Evolutionary conservation across 2,329 filamentous ascomycete genomes (phyloP).

Genomic region (Penicillium sp.): DNA sequence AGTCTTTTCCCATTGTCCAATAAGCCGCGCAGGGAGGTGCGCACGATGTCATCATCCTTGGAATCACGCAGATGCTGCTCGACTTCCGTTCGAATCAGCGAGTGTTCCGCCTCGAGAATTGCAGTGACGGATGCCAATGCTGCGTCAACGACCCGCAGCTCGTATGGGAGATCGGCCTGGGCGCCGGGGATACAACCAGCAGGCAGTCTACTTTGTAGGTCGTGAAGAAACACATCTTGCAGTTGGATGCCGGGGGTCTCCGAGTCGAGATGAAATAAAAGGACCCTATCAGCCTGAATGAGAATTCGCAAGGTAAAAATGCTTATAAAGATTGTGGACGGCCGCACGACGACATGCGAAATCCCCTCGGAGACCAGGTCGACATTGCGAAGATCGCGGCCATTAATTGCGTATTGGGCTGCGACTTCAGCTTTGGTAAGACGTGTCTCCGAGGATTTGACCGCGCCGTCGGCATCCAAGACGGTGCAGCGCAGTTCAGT

Average conservation of each 20-base stretch:
- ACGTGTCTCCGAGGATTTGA: slow-evolving; percentile 1
- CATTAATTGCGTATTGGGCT: slow-evolving; percentile 21
- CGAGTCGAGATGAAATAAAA: slow-evolving; percentile 28
- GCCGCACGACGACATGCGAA: slow-evolving; percentile 36
- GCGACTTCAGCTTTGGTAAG: slow-evolving; percentile 21
- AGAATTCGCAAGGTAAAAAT: slow-evolving; percentile 39
- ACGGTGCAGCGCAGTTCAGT: slow-evolving; percentile 13
- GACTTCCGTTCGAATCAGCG: slow-evolving; percentile 21
- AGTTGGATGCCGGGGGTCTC: slow-evolving; percentile 14
- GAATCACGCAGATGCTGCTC: slow-evolving; percentile 21
- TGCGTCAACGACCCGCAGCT: slow-evolving; percentile 37
- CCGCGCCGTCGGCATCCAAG: slow-evolving; percentile 3
- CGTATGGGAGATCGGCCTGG: slow-evolving; percentile 29
- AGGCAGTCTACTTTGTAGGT: slow-evolving; percentile 28
- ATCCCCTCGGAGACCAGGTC: slow-evolving; percentile 35
- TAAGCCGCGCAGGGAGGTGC: slow-evolving; percentile 26
- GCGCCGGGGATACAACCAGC: slow-evolving; percentile 16
- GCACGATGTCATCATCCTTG: slow-evolving; percentile 14
- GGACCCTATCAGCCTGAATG: slow-evolving; percentile 31
- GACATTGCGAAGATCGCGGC: slow-evolving; percentile 34
- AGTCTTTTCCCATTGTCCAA: slow-evolving; percentile 30
- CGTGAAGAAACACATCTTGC: slow-evolving; percentile 26
- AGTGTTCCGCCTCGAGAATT: slow-evolving; percentile 34
- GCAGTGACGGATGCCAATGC: slow-evolving; percentile 36
- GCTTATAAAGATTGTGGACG: slow-evolving; percentile 34